Evolutionary conservation across 2,329 filamentous ascomycete genomes (phyloP), one percentile per base, ranked within the genome.

Genomic region (Lecanosticta acicola): DNA sequence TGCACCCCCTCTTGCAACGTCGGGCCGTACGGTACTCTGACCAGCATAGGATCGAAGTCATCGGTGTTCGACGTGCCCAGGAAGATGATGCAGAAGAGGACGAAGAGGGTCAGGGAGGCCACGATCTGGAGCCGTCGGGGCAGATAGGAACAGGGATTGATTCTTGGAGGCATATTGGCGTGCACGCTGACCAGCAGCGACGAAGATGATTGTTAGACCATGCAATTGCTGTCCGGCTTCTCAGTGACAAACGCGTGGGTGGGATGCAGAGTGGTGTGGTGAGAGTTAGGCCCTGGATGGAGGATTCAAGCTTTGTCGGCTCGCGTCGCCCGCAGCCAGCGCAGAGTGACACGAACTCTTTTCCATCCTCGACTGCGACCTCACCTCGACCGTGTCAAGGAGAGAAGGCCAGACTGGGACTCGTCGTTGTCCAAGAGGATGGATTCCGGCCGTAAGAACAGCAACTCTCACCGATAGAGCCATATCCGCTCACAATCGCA

Each of bases 81-180:
- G 41, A 65, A 60, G 43, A 66, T 32, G 42, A 68, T 60, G 50
- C 59, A 61, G 54, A 71, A 62, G 14, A 72, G 54, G 32, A 65
- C 41, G 39, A 72, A 58, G 32, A 63, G 42, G 3, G 68, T 55
- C 40, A 71, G 49, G 46, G 63, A 60, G 40, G 67, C 59, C 39
- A 75, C 64, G 48, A 71, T 60, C 59, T 73, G 71, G 48, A 74
- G 68, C 20, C 72, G 66, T 40, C 69, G 68, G n/a, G 71, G 71
- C 10, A 71, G 70, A 46, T 60, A 60, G 17, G 62, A 60, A 52
- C 63, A 67, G 29, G 64, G 64, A 42, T 66, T 67, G 21, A 46
- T 40, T 41, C 47, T 53, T 11, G 39, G n/a, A 42, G 44, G 45
- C 59, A 61, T 61, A 3, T 34, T 49, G 20, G 40, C 32, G 39